Base-by-base conservation (phyloP, 768 basidiomycete genomes). In the Suillus paluster region DNA sequence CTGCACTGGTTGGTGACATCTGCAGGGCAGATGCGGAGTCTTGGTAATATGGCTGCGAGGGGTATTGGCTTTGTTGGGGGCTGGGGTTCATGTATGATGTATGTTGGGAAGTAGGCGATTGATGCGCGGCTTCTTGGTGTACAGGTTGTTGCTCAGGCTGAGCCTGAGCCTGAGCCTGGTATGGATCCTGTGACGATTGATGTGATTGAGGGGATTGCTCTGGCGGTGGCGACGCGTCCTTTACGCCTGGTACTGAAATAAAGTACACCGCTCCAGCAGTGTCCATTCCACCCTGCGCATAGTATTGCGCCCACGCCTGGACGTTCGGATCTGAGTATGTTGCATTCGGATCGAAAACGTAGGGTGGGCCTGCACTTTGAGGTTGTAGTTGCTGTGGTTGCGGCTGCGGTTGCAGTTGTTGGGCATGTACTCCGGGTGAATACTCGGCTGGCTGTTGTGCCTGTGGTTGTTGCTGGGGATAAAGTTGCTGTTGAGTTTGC, bases 291-390 rank as follows among this genome's bases (percentile, higher is more conserved):
- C 93, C 93, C 62, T 88, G 85, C 1, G 88, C 87, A 70, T 94
- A 94, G 73, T 95, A 95, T 66, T 87, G 84, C 7, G 91, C 92
- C 92, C 92, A 94, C 0, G 90, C 90, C 70, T 94, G 92, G 23
- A 88, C 91, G 64, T 92, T 92, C 59, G 86, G 84, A 71, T 95
- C 92, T 17, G 85, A 75, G 67, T 95, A 95, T 23, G 85, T 86
- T 54, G 79, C 77, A 33, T 79, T 81, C 5, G 91, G 89, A 65
- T 92, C 85, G 68, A 83, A 94, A 10, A 77, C 73, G 59, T 78
- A 85, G 15, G 84, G 84, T 10, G 83, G 83, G 21, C 80, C 82
- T 38, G 62, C 15, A 34, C 61, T 65, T 39, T 64, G 66, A 7
- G 70, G 60, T 38, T 70, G 70, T 23, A 68, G 75, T 58, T 79